Base-by-base conservation (phyloP, 163 green algal genomes). In the Prototheca wickerhamii region DNA sequence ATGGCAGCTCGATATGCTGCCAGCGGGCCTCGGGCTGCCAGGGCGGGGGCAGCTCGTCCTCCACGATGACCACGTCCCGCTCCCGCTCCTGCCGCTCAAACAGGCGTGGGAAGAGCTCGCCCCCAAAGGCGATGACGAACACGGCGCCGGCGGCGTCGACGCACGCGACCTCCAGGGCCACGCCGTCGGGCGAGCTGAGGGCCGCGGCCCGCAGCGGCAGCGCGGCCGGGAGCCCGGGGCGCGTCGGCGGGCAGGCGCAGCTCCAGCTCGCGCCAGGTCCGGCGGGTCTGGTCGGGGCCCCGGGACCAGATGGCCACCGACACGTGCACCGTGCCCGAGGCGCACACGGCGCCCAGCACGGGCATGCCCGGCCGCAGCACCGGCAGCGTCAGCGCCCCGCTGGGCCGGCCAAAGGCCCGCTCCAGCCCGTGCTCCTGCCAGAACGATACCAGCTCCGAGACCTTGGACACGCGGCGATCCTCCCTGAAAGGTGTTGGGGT, bases 391-490 rank as follows among this genome's bases (percentile, higher is more conserved):
- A 12, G 25, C 25, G 37, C 17, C 25, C 3, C 21, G 7, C 26
- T 17, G 12, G 46, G 8, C 2, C 49, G 37, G 0, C 21, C 51
- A 42, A 72, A 67, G 0, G 65, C 65, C 10, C 20, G 21, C 37
- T 72, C 58, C 37, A 72, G 28, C 2, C 65, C 58, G 6, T 43
- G 49, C 58, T 49, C 30, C 29, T 29, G 58, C 28, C 63, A 72
- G 30, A 54, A 63, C 2, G 6, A 12, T 12, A 62, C n/a, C 37
- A 72, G 32, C 2, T 72, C 50, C 2, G 31, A 40, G 1, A 52
- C 40, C 3, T 26, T 55, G 20, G 15, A n/a, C 10, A 40, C 20
- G 20, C 37, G 35, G 12, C 31, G 32, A 10, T n/a, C 55, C 55
- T 61, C 55, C 31, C 55, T 61, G 55, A 10, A 61, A 21, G 8